These are phyloP conservation scores for Dipteronia dyeriana DNA, from an alignment of 345 rosid species.

Conservation along the genomic window DNA sequence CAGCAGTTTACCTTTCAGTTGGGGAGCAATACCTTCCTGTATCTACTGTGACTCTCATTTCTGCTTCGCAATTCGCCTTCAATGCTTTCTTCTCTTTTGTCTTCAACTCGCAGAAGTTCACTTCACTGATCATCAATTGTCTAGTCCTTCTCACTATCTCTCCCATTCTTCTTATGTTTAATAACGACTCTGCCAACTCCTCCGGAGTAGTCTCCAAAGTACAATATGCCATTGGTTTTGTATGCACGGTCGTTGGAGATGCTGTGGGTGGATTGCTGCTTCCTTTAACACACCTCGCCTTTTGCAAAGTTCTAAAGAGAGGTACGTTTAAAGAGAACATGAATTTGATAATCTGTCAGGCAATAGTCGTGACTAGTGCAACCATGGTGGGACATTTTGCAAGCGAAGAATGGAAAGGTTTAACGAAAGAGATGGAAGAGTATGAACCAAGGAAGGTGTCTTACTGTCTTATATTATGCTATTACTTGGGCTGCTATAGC, in stretches of 20 bases:
- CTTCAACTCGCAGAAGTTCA: slow-evolving; percentile 32
- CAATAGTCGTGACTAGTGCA: slow-evolving; percentile 35
- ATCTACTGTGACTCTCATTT: slow-evolving; percentile 45
- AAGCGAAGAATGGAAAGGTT: slow-evolving; percentile 54
- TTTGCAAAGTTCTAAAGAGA: neutral
- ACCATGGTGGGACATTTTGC: slow-evolving; percentile 47
- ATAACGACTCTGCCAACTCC: slow-evolving; percentile 20
- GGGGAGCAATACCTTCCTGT: slow-evolving; percentile 44
- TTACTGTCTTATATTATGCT: slow-evolving; percentile 47
- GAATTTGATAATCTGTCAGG: slow-evolving; percentile 47
- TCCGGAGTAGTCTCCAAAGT: slow-evolving; percentile 20
- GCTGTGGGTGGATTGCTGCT: slow-evolving; percentile 45
- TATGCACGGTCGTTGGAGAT: slow-evolving; percentile 48
- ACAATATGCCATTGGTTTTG: slow-evolving; percentile 39
- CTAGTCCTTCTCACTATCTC: neutral
- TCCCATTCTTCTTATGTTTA: neutral
- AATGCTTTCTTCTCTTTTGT: slow-evolving; percentile 53
- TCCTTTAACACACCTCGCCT: slow-evolving; percentile 40
- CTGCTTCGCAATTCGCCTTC: slow-evolving; percentile 52
- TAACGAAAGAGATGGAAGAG: slow-evolving; percentile 45
- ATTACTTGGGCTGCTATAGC: slow-evolving; percentile 42
- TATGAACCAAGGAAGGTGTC: slow-evolving; percentile 44
- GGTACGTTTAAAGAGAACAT: slow-evolving; percentile 34
- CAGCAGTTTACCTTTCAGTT: slow-evolving; percentile 23
- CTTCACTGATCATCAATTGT: neutral